Evolutionary conservation across 2,329 filamentous ascomycete species (phyloP).

Genomic region (Calonectria multiphialidica): DNA sequence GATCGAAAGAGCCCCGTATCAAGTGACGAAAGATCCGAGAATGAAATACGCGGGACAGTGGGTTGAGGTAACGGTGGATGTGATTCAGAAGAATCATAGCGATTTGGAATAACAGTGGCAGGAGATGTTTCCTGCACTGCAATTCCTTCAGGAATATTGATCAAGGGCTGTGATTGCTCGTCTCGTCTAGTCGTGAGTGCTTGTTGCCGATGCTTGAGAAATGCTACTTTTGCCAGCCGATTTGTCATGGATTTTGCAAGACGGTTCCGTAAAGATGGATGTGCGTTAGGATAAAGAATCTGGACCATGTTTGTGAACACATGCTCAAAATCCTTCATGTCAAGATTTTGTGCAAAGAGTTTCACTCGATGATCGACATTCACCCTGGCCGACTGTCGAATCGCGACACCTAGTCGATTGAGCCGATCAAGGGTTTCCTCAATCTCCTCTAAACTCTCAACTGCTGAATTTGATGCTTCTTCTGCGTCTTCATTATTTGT

Average conservation of each 20-base stretch:
- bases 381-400: not conserved
- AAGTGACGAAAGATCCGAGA: not conserved
- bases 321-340: not conserved
- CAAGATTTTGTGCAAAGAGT: not conserved
- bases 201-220: not conserved
- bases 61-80: no score
- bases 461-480: not conserved
- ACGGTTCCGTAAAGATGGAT: not conserved
- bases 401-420: not conserved
- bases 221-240: not conserved
- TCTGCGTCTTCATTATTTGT: not conserved
- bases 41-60: no score
- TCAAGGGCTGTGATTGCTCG: not conserved
- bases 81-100: not conserved
- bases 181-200: not conserved
- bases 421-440: not conserved
- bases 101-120: not conserved
- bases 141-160: not conserved
- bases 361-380: not conserved
- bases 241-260: not conserved
- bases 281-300: not conserved
- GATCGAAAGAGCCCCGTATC: not conserved
- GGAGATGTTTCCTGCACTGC: not conserved
- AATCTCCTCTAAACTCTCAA: not conserved
- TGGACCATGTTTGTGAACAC: not conserved